Conservation (phyloP, 768 basidiomycete genomes). For the Podaxis mareebaensis region DNA sequence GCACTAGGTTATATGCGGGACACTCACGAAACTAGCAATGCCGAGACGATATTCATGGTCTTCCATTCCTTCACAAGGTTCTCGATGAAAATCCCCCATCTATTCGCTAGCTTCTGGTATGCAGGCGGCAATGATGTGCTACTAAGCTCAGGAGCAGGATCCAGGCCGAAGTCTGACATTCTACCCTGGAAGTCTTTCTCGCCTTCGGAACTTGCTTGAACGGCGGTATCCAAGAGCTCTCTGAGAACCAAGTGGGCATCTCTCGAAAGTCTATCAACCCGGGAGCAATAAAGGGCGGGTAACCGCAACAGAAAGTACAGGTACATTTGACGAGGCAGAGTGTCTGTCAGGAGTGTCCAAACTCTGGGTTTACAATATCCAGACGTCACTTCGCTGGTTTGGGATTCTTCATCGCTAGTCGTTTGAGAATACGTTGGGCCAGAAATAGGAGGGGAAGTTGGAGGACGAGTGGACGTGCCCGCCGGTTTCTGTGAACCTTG, state of each 20-base stretch:
- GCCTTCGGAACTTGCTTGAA: constrained; percentile 23
- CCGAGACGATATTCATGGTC: constrained; percentile 30
- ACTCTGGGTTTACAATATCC: not conserved
- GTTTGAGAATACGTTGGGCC: not conserved
- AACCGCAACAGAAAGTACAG: not conserved
- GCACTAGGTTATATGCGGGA: not conserved
- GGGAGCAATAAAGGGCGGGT: constrained; percentile 18
- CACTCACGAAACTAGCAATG: constrained; percentile 27
- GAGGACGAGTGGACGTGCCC: not conserved
- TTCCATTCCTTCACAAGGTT: constrained; percentile 30
- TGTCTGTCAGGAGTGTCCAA: not conserved
- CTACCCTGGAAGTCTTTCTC: not conserved
- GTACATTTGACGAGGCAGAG: not conserved
- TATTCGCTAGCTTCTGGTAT: constrained; percentile 20
- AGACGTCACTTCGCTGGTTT: not conserved
- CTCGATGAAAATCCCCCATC: constrained; percentile 31
- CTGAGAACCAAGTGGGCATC: constrained; percentile 60
- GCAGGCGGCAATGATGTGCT: constrained; percentile 18
- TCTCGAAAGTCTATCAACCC: constrained; percentile 63
- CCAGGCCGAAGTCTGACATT: not conserved
- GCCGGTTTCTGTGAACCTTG: not conserved
- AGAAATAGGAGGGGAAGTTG: not conserved
- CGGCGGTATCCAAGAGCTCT: constrained; percentile 49
- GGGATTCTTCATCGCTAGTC: not conserved
- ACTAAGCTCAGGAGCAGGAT: constrained; percentile 3